These are phyloP conservation scores for Coniosporium uncinatum DNA, from an alignment of 2,329 filamentous ascomycete species.

Conservation along the genomic window DNA sequence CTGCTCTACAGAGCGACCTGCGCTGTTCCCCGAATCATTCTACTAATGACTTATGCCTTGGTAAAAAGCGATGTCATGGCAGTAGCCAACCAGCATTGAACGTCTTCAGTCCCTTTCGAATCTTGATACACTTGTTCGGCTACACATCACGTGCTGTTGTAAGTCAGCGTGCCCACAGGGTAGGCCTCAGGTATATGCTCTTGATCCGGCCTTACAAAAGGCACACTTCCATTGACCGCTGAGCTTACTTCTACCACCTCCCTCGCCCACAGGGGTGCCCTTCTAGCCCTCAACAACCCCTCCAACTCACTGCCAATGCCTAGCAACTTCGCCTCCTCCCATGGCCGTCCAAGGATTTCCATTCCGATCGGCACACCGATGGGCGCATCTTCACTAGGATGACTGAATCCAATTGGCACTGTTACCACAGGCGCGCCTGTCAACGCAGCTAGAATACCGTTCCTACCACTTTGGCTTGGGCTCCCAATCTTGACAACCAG, in stretches of 20 bases:
- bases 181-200: constrained; percentile 37
- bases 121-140: too few species aligned
- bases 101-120: too few species aligned
- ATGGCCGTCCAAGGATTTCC: constrained; percentile 55
- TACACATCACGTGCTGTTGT: too few species aligned
- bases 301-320: constrained; percentile 47
- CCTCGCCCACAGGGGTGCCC: constrained; percentile 38
- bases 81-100: too few species aligned
- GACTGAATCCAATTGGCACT: constrained; percentile 48
- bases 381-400: constrained; percentile 39
- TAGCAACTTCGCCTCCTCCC: constrained; percentile 48
- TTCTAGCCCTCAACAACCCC: constrained; percentile 37
- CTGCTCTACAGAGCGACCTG: too few species aligned
- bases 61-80: too few species aligned
- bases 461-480: constrained; percentile 52
- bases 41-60: too few species aligned
- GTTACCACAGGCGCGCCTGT: constrained; percentile 48
- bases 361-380: constrained; percentile 57
- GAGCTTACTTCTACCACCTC: constrained; percentile 24
- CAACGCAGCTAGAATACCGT: constrained; percentile 48
- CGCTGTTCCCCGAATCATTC: too few species aligned
- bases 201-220: constrained; percentile 34
- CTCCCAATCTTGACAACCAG: constrained; percentile 54
- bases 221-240: constrained; percentile 24
- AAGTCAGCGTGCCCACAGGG: constrained; percentile 35